Evolutionary conservation across 1,284 basidiomycete species (phyloP).

Genomic region (Fomitopsis pinicola): DNA sequence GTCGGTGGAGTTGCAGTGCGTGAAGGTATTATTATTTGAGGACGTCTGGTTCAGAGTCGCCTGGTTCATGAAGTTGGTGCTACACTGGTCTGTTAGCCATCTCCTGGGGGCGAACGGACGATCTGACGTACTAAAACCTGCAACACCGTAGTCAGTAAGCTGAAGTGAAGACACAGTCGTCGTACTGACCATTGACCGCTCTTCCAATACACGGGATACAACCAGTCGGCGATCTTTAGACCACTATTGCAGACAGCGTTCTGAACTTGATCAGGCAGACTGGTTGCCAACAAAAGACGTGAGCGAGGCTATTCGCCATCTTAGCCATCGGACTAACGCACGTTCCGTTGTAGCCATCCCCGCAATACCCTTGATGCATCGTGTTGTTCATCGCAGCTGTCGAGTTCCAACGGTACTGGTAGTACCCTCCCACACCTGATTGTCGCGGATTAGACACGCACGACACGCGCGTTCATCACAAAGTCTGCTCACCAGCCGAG

Average conservation of each 20-base stretch:
- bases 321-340: not conserved
- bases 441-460: not conserved
- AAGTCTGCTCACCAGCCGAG: not conserved
- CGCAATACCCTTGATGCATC: not conserved
- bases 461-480: not conserved
- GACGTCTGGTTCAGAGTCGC: slow-evolving; percentile 11
- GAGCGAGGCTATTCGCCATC: not conserved
- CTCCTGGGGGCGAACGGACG: no score
- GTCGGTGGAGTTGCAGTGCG: slow-evolving; percentile 7
- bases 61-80: slow-evolving; percentile 11
- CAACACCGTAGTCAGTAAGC: not conserved
- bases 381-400: not conserved
- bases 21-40: slow-evolving; percentile 20
- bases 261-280: slow-evolving; percentile 14
- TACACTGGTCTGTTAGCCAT: not conserved
- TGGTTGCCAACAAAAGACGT: not conserved
- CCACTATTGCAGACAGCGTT: slow-evolving; percentile 15
- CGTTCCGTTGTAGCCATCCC: slow-evolving; percentile 10
- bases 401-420: not conserved
- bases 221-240: slow-evolving; percentile 14
- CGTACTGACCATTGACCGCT: slow-evolving; percentile 12
- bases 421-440: not conserved
- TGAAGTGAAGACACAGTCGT: not conserved
- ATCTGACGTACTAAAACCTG: slow-evolving; percentile 16
- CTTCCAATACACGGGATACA: slow-evolving; percentile 14